Evolutionary conservation across 2,329 filamentous ascomycete species (phyloP), one percentile per base, ranked within the genome.

Genomic region (Coniella lustricola): DNA sequence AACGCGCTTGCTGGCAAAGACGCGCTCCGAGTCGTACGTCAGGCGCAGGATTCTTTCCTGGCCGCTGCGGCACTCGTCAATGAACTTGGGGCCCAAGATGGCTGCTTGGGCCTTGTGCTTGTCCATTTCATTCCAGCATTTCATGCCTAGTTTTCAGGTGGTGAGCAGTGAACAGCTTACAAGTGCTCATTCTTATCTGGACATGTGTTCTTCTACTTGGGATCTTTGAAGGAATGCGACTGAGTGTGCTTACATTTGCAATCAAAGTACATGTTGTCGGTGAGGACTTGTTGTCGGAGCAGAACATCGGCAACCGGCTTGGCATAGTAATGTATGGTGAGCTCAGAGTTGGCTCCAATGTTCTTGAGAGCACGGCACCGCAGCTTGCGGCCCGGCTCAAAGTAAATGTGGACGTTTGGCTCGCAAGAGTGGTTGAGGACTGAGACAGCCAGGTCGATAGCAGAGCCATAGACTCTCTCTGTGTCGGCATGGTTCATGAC

Each of bases 381-480:
- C 1, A 65, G 49, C 44, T 65, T 48, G 21, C 47, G 50, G 13
- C 63, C 62, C 39, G 5, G 25, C 5, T 67, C 60, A 17, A 64
- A 61, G 42, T 62, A 61, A 22, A 63, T 52, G 31, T 62, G 54
- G 2, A 60, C 59, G 34, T 69, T 69, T 9, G 64, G 63, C 1
- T 61, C 56, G 46, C 66, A 69, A 0, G 58, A 62, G 54, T 69
- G 65, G 52, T 68, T 68, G 46, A 67, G 61, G 31, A 60, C 50
- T 12, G 64, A 57, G 1, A 58, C 56, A 2, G 58, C 47, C 12
- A 62, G 41, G 29, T 67, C 62, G n/a, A 68, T 50, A 13, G 52
- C 60, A n/a, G 50, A 54, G 4, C 64, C 65, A 35, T 58, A 49
- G 1, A 48, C 41, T 7, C 52, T 44, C 5, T 54, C 55, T n/a